Evolutionary conservation across 345 rosid genomes (phyloP), one percentile per base, ranked within the genome.

Genomic region (Salix arbutifolia): DNA sequence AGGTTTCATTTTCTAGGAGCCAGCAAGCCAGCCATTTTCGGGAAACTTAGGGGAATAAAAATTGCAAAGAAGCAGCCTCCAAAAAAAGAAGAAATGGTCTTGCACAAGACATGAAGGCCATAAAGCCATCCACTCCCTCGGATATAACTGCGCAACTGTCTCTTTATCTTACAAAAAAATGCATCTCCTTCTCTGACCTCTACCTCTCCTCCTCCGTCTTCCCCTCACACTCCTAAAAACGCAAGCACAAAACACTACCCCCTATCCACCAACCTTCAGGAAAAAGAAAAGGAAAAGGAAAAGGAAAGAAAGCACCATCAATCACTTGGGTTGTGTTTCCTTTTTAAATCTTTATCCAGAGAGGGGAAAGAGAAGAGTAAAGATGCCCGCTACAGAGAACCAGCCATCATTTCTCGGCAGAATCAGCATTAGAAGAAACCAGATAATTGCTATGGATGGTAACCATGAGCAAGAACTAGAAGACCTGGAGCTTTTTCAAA

Each of bases 381-480:
- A 58, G 77, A 87, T 92, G 88, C 94, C 88, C 44, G 89, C 91
- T 30, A 91, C 90, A 35, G 97, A 93, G 17, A 75, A 69, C 80
- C 98, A 86, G 26, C 85, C 86, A 28, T 93, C 97, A 6, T 96
- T 94, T 83, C 91, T 94, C 19, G 91, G 94, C n/a, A 88, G 97
- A 67, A 83, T 93, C 86, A 96, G 97, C 81, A 89, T 88, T 83
- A 90, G 97, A 71, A 89, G 97, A 11, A 96, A 90, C 83, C 97
- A 91, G 78, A 91, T 92, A 65, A 88, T 78, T 78, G 85, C 91
- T 81, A 89, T 96, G 98, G 98, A 95, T 44, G 87, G 87, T 25
- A 80, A 65, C 83, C 91, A 89, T 76, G 97, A 93, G 69, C 97
- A 91, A 38, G 99, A 91, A 21, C 85, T 92, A 28, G 94, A 90